phyloP scores from a whole-genome alignment of 192 early-diverging fungal genomes.

The Podila epigama region DNA sequence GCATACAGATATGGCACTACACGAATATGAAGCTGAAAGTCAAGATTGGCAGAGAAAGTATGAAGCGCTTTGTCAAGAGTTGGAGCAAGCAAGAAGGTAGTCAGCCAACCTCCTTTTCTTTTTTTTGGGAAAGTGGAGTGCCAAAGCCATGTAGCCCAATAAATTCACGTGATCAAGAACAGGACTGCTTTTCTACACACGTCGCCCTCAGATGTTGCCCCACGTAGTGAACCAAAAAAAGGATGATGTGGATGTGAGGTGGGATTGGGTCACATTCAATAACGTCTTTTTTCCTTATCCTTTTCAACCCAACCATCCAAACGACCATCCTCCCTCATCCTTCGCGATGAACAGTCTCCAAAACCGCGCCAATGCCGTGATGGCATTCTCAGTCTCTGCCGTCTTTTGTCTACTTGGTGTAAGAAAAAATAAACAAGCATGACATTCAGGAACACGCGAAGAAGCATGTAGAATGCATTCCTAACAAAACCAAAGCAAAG shows the following conservation, averaged over 20 bases:
- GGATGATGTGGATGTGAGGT: too few relatives aligned
- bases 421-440: background rate
- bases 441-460: background rate
- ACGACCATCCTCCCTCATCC: background rate
- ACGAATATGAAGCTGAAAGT: background rate
- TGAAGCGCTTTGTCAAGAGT: background rate
- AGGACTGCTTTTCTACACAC: too few relatives aligned
- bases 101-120: background rate
- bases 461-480: too few relatives aligned
- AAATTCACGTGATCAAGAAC: background rate
- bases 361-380: constrained; percentile 63
- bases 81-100: background rate
- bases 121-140: too few relatives aligned
- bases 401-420: constrained; percentile 61
- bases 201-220: too few relatives aligned
- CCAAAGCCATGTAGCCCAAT: too few relatives aligned
- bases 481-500: too few relatives aligned
- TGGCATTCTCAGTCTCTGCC: constrained; percentile 68
- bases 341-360: constrained; percentile 50
- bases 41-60: constrained; percentile 2
- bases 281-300: too few relatives aligned
- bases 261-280: too few relatives aligned
- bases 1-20: background rate
- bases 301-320: background rate
- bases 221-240: too few relatives aligned